A percentile compares a stretch with the other conserved stretches of the same genome.
phyloP scores from a whole-genome alignment of 441 rosid species.

The Rhodomyrtus psidioides region DNA sequence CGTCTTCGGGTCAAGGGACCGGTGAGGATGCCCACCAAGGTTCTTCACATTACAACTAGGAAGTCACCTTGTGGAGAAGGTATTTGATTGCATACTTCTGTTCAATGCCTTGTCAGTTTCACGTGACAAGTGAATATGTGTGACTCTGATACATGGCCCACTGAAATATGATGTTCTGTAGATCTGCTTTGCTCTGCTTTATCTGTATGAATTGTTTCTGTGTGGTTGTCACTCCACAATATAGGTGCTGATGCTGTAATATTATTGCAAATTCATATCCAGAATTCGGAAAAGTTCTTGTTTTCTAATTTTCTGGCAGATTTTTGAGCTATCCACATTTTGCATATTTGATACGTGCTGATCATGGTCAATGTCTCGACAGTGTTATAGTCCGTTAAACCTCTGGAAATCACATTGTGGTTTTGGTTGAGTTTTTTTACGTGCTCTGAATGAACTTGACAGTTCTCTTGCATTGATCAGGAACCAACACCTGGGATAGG shows the following conservation, averaged over 20 bases:
- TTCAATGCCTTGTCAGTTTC: not conserved
- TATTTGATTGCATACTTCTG: constrained; percentile 2
- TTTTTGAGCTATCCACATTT: not conserved
- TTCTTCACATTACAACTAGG: constrained; percentile 73
- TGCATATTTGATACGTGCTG: not conserved
- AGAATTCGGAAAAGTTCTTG: not conserved
- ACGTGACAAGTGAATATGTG: not conserved
- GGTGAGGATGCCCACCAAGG: constrained; percentile 81
- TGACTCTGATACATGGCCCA: not conserved
- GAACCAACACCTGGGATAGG: constrained; percentile 1
- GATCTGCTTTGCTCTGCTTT: not conserved
- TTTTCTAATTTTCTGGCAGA: not conserved
- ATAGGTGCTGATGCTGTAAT: not conserved
- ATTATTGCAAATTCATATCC: not conserved
- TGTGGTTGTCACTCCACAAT: not conserved
- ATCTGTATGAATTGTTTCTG: not conserved
- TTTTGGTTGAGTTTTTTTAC: not conserved
- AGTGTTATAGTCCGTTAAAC: not conserved
- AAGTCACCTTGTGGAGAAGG: constrained; percentile 94
- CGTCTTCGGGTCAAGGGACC: constrained; percentile 78
- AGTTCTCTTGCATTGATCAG: not conserved
- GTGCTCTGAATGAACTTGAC: not conserved
- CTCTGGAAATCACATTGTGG: not conserved
- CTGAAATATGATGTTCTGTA: not conserved
- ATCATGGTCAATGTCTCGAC: not conserved